phyloP scores from a whole-genome alignment of 257 asterid species.

The Asclepias syriaca region DNA sequence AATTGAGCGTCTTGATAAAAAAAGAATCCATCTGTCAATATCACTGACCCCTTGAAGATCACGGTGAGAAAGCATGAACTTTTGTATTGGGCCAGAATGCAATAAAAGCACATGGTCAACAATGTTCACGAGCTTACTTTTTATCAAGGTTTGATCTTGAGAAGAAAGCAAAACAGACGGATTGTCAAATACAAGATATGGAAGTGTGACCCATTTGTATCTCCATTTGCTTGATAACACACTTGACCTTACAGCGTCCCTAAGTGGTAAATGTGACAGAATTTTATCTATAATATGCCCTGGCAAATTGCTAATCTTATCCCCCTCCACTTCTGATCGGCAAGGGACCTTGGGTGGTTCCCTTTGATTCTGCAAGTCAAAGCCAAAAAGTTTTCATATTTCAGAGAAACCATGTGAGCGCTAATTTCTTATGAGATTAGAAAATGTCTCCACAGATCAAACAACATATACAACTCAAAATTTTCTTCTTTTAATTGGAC shows the following conservation, averaged over 20 bases:
- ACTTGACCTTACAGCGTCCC: slow-evolving; percentile 89
- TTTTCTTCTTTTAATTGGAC: background rate
- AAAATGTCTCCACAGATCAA: background rate
- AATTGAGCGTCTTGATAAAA: slow-evolving; percentile 69
- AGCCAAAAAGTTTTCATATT: background rate
- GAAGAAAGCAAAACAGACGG: slow-evolving; percentile 67
- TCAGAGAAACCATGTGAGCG: background rate
- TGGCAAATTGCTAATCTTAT: slow-evolving; percentile 70
- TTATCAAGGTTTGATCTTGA: slow-evolving; percentile 64
- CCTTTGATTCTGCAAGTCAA: slow-evolving; percentile 65
- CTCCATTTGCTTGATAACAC: slow-evolving; percentile 85
- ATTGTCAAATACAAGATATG: slow-evolving; percentile 78
- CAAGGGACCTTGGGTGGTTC: slow-evolving; percentile 48
- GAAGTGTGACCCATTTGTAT: slow-evolving; percentile 84
- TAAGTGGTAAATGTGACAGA: slow-evolving; percentile 66
- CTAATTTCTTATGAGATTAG: background rate
- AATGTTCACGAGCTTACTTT: slow-evolving; percentile 70
- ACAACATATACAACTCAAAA: background rate
- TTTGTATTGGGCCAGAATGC: slow-evolving; percentile 74
- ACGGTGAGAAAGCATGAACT: slow-evolving; percentile 87
- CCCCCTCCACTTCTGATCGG: slow-evolving; percentile 46
- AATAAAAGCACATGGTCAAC: slow-evolving; percentile 85
- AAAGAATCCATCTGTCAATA: slow-evolving; percentile 91
- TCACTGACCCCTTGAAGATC: slow-evolving; percentile 91
- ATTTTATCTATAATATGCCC: slow-evolving; percentile 75